Conservation (phyloP, 2,329 filamentous ascomycete genomes). For the Meredithiella fracta region DNA sequence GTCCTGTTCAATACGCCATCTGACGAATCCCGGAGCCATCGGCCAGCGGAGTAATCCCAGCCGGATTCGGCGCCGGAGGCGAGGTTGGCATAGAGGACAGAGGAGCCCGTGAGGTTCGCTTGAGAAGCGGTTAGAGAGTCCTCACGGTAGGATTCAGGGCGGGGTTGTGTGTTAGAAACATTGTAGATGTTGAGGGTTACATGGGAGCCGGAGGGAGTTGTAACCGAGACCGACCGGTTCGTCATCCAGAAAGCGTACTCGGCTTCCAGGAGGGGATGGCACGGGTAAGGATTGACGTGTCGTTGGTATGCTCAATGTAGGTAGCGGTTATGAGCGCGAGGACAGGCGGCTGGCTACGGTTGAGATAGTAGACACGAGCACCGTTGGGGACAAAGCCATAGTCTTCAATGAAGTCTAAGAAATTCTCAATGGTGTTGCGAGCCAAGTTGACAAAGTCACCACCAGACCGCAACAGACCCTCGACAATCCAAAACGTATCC, state of each 20-base stretch:
- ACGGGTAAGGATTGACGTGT: constrained; percentile 39
- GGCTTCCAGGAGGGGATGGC: constrained; percentile 45
- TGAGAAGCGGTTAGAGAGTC: constrained; percentile 43
- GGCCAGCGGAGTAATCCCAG: constrained; percentile 42
- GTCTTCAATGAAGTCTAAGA: constrained; percentile 46
- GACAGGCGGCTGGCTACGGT: constrained; percentile 50
- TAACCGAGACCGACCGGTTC: constrained; percentile 42
- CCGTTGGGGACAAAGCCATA: constrained; percentile 54
- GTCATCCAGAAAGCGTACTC: constrained; percentile 47
- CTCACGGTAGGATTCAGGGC: constrained; percentile 50
- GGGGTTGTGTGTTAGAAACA: constrained; percentile 47
- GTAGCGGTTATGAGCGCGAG: constrained; percentile 48
- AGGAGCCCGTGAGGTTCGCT: constrained; percentile 37
- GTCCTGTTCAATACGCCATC: constrained; percentile 44
- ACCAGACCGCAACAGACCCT: constrained; percentile 47
- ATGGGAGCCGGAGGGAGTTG: constrained; percentile 22
- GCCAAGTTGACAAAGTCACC: constrained; percentile 47
- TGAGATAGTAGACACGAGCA: constrained; percentile 49
- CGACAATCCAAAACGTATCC: constrained; percentile 54
- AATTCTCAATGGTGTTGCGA: constrained; percentile 53
- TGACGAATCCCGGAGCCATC: constrained; percentile 40
- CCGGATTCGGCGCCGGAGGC: constrained; percentile 50
- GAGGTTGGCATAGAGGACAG: constrained; percentile 41
- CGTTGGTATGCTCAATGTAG: constrained; percentile 49
- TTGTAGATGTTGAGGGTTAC: constrained; percentile 43